Evolutionary conservation across 2,329 filamentous ascomycete species (phyloP), one percentile per base, ranked within the genome.

Genomic region (Hypoxylon sp.): DNA sequence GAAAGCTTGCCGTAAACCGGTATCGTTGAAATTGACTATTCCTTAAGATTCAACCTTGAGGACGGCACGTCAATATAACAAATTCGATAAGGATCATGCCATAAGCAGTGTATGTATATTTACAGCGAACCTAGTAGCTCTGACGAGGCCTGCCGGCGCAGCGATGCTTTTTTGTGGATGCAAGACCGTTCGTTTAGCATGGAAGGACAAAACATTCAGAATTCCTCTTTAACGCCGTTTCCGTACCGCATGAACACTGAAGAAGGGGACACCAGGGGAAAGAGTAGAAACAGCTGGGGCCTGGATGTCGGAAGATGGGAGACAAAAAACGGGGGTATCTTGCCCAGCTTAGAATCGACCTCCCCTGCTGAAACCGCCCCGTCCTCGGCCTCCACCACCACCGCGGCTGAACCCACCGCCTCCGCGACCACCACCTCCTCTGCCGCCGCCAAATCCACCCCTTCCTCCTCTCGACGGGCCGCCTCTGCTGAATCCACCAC

Each of bases 341-440:
- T 33, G 22, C 33, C 20, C 64, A 13, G 25, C 31, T 48, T 64
- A 71, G 56, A 53, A 72, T 64, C 74, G 70, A 44, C 74, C 72
- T 44, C 75, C 72, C 40, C 75, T 69, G 65, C 71, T 73, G 68
- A 83, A 83, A 13, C 80, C 79, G 17, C 69, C 69, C 2, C 70
- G 50, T 35, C 61, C 64, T n/a, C 79, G 44, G 8, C 74, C 70
- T 75, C 60, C 82, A 73, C 54, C 80, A 71, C 56, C 72, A 55
- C 48, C 80, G 79, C 82, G 78, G 68, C 83, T 82, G 40, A 80
- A 79, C 10, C 78, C 71, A 13, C 79, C 79, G 3, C 80, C 79
- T 6, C 81, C 77, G 22, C 81, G 85, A 60, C 85, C 83, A 50
- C 83, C 81, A 55, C 84, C 86, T 69, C 91, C 91, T 72, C 90